These are phyloP conservation scores for Elongisporangium prolatum DNA, from an alignment of 352 stramenopile genomes.

Conservation along the genomic window DNA sequence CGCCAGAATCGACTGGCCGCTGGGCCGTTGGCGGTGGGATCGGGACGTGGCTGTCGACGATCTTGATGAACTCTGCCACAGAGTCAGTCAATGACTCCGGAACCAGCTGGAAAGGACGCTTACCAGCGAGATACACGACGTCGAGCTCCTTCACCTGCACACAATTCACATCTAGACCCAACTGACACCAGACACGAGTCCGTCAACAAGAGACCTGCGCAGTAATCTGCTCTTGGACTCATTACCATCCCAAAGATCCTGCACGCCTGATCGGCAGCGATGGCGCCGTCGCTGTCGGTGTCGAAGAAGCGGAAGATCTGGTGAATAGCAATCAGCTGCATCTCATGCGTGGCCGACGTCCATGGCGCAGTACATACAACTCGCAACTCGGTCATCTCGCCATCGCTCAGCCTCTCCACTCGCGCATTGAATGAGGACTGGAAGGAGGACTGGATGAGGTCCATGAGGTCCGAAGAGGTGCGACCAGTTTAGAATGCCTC, in stretches of 20 bases:
- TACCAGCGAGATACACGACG: constrained; percentile 64
- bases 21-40: constrained; percentile 1
- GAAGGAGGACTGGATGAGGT: constrained; percentile 60
- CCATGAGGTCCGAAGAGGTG: constrained; percentile 19
- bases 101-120: not conserved
- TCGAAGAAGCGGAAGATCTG: constrained; percentile 79
- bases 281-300: constrained; percentile 52
- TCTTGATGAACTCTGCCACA: constrained; percentile 60
- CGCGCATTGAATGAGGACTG: constrained; percentile 58
- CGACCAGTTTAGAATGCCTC: not conserved
- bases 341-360: not conserved
- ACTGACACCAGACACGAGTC: constrained; percentile 10
- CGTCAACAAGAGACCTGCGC: not conserved
- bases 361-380: constrained; percentile 22
- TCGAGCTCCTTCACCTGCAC: constrained; percentile 46
- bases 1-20: not conserved
- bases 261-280: constrained; percentile 50
- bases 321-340: not conserved
- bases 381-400: constrained; percentile 47
- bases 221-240: not conserved
- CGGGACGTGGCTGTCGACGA: constrained; percentile 52
- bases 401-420: constrained; percentile 39
- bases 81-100: not conserved
- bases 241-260: constrained; percentile 59
- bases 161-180: constrained; percentile 51